These are phyloP conservation scores for Ophiostoma perfectum DNA, from an alignment of 2,329 filamentous ascomycete genomes.

Conservation along the genomic window DNA sequence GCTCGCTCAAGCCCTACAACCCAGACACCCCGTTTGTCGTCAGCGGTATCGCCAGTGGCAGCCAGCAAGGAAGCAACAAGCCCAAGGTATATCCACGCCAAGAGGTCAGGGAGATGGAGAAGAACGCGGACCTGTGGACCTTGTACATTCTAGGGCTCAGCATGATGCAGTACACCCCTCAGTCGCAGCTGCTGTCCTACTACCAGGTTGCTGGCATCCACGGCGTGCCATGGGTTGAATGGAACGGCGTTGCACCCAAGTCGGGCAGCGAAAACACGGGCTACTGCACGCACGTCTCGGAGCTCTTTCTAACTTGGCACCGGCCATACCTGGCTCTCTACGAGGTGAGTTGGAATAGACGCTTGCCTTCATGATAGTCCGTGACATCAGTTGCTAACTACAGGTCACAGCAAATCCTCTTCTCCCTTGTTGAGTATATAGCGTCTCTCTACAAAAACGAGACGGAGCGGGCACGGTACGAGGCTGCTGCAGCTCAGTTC, in stretches of 20 bases:
- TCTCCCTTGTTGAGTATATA: conserved; percentile 37
- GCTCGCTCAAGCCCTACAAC: conserved; percentile 32
- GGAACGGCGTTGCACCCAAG: conserved; percentile 47
- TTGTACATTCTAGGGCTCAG: conserved; percentile 70
- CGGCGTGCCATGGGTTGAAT: conserved; percentile 60
- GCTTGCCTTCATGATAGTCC: conserved; percentile 32
- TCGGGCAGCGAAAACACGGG: conserved; percentile 54
- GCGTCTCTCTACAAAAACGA: conserved; percentile 45
- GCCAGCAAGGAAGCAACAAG: background rate
- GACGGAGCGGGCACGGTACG: conserved; percentile 42
- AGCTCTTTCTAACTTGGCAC: conserved; percentile 78
- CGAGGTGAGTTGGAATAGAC: conserved; percentile 34
- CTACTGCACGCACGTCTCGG: conserved; percentile 70
- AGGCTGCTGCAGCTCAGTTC: conserved; percentile 46
- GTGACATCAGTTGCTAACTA: background rate
- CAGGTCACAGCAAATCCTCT: conserved; percentile 37
- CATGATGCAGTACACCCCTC: conserved; percentile 63
- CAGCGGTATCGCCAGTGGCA: conserved; percentile 30
- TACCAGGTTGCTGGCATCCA: conserved; percentile 79
- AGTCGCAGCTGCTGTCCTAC: conserved; percentile 61
- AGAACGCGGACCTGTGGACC: conserved; percentile 64
- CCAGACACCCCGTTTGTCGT: conserved; percentile 38
- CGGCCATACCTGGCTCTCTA: conserved; percentile 66
- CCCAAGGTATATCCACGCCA: conserved; percentile 41
- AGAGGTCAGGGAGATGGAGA: conserved; percentile 63